Base-by-base conservation (phyloP, 2,329 filamentous ascomycete species). In the Tolypocladium paradoxum region DNA sequence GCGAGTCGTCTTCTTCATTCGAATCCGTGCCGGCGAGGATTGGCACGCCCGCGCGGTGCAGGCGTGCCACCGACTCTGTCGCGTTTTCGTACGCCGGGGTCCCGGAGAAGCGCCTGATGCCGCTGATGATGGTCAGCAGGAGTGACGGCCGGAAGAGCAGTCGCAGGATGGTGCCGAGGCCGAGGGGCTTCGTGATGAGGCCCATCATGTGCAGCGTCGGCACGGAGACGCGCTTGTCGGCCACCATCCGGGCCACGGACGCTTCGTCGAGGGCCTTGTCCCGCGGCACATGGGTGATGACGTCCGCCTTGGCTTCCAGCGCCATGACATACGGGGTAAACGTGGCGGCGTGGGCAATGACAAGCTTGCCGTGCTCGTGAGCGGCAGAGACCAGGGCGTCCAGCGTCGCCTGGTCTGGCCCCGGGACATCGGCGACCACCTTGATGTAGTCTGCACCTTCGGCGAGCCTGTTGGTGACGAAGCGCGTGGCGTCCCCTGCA, bases 21-120 rank as follows among this genome's bases (percentile, higher is more conserved):
- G 65, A 57, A 20, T 65, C 64, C 24, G 66, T 68, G 8, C 67
- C 67, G 6, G 63, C 62, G 12, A 64, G 55, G 35, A 69, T 62
- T 3, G 59, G 57, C 18, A 68, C 61, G 11, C 65, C 63, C 8
- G 63, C 62, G 8, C 52, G 38, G 51, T 64, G 54, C 49, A 62
- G 61, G 6, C 49, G 55, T 27, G 46, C 48, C 14, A 67, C 63
- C 9, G 48, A 37, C 9, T 22, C 48, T 29, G 12, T 37, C 3
- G 20, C 34, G 14, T 49, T 49, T 7, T 27, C n/a, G 33, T 27
- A 36, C 14, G 48, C 5, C 20, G 22, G 12, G 8, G 33, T 20
- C 33, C 48, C 34, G 20, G 34, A 24, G 24, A 49, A 27, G 3
- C 9, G 14, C 33, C 20, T 22, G 20, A 34, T 7, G 20, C 20